Conservation (phyloP, 1,284 basidiomycete species). For the Caloboletus inedulis region DNA sequence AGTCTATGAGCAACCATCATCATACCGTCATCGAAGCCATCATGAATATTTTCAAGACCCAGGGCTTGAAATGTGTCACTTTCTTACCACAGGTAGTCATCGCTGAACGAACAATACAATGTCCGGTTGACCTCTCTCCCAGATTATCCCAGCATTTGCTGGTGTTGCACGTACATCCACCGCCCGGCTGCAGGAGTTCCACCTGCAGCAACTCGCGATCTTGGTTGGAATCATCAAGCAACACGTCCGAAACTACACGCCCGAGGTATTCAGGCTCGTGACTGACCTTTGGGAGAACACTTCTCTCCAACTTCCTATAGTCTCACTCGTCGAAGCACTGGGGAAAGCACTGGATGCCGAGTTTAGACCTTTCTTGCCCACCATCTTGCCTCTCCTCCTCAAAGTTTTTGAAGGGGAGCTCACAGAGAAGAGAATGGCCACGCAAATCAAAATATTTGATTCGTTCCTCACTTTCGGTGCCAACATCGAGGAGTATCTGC, state of each 20-base stretch:
- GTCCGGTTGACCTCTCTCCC: constrained; percentile 12
- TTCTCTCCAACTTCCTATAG: constrained; percentile 87
- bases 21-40: constrained; percentile 96
- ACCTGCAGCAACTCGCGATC: constrained; percentile 95
- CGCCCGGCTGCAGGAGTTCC: constrained; percentile 87
- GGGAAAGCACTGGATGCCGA: constrained; percentile 95
- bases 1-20: constrained; percentile 81
- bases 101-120: background rate
- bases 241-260: constrained; percentile 91
- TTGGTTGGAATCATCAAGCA: constrained; percentile 97
- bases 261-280: constrained; percentile 79
- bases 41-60: constrained; percentile 99
- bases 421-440: constrained; percentile 72
- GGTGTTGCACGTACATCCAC: constrained; percentile 82
- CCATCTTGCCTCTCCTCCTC: constrained; percentile 86
- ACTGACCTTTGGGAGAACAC: constrained; percentile 89
- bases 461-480: constrained; percentile 94
- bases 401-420: constrained; percentile 89
- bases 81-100: constrained; percentile 85
- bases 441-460: constrained; percentile 90
- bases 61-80: constrained; percentile 93
- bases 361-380: constrained; percentile 97
- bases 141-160: constrained; percentile 98
- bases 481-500: constrained; percentile 97
- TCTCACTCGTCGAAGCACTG: constrained; percentile 92